Evolutionary conservation across 176 grass and related monocot species (phyloP), one percentile per base, ranked within the genome.

Genomic region (Carex cristatella): DNA sequence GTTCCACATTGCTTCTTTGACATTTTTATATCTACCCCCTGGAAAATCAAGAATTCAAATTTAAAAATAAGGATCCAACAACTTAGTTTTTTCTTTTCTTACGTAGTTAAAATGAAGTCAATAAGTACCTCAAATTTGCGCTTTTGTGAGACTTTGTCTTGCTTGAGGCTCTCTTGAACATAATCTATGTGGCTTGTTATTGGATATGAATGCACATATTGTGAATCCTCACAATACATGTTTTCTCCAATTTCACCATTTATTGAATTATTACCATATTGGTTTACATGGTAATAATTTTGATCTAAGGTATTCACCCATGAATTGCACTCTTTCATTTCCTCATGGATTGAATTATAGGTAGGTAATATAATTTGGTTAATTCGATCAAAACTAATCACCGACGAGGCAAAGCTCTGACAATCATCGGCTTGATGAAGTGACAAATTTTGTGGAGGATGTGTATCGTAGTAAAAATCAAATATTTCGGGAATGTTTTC

Each of bases 1-100:
- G 32, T 81, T 38, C 81, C 90, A 77, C 89, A 92, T 13, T 67
- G 85, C 90, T 88, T 97, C 87, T 94, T 97, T 10, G 90, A 81
- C 10, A 38, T 88, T 54, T 27, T 58, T 59, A 71, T 28, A 23
- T 91, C 87, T 42, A 42, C 65, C 5, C 61, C 69, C 87, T 94
- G 35, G 11, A 79, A 56, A 42, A 84, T 58, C 32, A 35, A 44
- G 7, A 81, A 15, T 9, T 57, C 19, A 79, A 30, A 61, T 28
- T 42, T 64, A 42, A 14, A 58, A 46, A 63, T 31, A 2, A 77
- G 11, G 28, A 32, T 55, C 5, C 1, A 78, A 77, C 27, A 61
- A 18, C 9, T 53, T 46, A 53, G 0, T 48, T 48, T 8, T 2
- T 40, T 23, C 23, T 48, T 28, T 70, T 70, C 18, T 73, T 19